Conservation (phyloP, 352 stramenopile species). For the Blastocystis hominis region DNA sequence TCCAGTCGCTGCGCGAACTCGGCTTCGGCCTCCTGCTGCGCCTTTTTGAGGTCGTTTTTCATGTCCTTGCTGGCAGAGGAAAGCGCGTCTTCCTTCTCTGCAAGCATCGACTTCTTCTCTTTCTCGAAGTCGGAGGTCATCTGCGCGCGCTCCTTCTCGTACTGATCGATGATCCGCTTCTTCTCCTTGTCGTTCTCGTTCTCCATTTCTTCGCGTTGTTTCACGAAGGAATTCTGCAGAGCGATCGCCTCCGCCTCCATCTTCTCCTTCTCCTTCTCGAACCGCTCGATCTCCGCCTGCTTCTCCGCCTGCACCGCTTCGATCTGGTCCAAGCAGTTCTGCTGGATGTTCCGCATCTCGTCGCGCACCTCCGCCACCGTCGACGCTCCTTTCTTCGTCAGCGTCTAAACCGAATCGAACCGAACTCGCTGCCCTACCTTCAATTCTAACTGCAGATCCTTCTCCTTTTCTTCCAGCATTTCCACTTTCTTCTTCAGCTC, state of each 20-base stretch:
- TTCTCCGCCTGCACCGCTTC: slow-evolving; percentile 19
- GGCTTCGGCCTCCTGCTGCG: not conserved
- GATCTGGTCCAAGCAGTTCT: slow-evolving; percentile 9
- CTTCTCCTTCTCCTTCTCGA: slow-evolving; percentile 15
- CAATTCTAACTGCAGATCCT: not conserved
- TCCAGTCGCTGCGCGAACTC: not conserved
- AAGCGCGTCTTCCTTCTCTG: slow-evolving; percentile 7
- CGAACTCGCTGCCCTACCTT: not conserved
- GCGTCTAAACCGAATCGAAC: not conserved
- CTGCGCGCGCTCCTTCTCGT: slow-evolving; percentile 34
- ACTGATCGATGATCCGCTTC: slow-evolving; percentile 15
- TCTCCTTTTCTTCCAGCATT: not conserved
- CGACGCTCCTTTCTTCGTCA: not conserved
- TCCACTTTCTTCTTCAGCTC: not conserved
- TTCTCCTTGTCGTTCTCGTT: slow-evolving; percentile 23
- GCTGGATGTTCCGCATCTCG: slow-evolving; percentile 41
- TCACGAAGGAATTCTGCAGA: slow-evolving; percentile 15
- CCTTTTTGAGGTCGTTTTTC: not conserved
- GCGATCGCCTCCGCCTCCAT: not conserved
- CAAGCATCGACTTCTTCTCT: slow-evolving; percentile 27
- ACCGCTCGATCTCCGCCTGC: not conserved
- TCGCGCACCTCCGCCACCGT: slow-evolving; percentile 31
- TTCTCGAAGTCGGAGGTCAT: slow-evolving; percentile 23
- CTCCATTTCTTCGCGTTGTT: not conserved
- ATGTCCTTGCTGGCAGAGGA: not conserved